phyloP scores from a whole-genome alignment of 2,329 filamentous ascomycete species.

The Zymoseptoria tritici region DNA sequence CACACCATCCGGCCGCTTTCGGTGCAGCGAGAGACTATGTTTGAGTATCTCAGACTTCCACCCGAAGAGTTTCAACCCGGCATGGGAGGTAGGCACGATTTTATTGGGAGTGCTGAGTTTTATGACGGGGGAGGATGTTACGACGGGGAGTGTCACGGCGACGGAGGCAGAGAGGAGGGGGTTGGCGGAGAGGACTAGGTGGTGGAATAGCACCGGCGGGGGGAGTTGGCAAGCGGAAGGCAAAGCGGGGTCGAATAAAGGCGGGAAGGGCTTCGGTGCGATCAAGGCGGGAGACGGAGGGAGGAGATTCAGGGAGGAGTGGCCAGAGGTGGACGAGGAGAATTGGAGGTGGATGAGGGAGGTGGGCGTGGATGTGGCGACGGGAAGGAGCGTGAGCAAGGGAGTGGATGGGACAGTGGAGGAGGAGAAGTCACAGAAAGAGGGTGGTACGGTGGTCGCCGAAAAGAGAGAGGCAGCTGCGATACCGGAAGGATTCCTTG shows the following conservation, averaged over 20 bases:
- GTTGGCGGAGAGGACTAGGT: conserved; percentile 69
- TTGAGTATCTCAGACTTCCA: conserved; percentile 97
- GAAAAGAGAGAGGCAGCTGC: conserved; percentile 67
- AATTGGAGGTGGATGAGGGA: conserved; percentile 91
- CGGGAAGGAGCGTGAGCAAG: conserved; percentile 57
- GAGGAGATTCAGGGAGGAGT: conserved; percentile 80
- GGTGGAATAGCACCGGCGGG: conserved; percentile 96
- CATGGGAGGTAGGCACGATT: conserved; percentile 97
- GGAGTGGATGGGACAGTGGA: conserved; percentile 48
- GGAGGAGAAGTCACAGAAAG: conserved; percentile 40
- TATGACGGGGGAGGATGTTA: conserved; percentile 99
- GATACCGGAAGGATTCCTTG: conserved; percentile 74
- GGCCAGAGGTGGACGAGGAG: conserved; percentile 79
- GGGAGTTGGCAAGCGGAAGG: conserved; percentile 53
- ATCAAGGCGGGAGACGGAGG: conserved; percentile 89
- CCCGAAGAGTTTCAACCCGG: conserved; percentile 94
- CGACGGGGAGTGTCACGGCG: conserved; percentile 78
- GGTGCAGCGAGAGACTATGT: conserved; percentile 83
- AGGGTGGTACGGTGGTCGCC: conserved; percentile 58
- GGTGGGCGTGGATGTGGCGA: conserved; percentile 68
- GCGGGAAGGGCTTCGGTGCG: conserved; percentile 60
- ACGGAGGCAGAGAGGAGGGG: conserved; percentile 69
- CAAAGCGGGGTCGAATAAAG: conserved; percentile 30
- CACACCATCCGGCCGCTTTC: conserved; percentile 91
- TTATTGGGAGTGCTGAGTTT: conserved; percentile 89